A percentile compares a stretch with the other conserved stretches of the same genome.
Conservation (phyloP, 2,329 filamentous ascomycete genomes). For the Colletotrichum lindemuthianum region DNA sequence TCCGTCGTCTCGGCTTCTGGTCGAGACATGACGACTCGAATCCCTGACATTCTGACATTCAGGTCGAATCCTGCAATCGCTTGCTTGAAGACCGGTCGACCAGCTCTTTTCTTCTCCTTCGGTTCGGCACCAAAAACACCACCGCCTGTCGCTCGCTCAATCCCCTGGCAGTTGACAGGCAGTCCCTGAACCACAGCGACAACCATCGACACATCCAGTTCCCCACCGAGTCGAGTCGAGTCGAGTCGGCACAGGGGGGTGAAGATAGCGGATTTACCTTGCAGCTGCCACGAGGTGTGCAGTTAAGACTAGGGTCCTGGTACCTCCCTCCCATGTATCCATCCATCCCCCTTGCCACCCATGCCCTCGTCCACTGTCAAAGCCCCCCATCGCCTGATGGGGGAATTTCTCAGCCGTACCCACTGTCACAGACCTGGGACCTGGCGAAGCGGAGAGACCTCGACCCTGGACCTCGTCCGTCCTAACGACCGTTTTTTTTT, state of each 20-base stretch:
- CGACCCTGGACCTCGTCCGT: constrained; percentile 36
- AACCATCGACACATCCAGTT: neutral
- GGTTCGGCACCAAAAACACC: constrained; percentile 2
- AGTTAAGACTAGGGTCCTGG: constrained; percentile 35
- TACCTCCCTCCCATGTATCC: constrained; percentile 32
- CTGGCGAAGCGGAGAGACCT: constrained; percentile 36
- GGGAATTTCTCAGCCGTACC: constrained; percentile 35
- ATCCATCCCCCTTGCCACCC: constrained; percentile 29
- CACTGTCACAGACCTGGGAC: constrained; percentile 38
- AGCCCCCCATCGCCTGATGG: constrained; percentile 38
- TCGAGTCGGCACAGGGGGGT: constrained; percentile 22
- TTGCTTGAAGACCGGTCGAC: neutral
- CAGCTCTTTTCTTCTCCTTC: constrained; percentile 6
- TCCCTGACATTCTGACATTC: constrained; percentile 1
- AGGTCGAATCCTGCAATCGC: constrained; percentile 3
- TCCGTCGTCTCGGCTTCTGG: neutral
- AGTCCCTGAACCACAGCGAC: constrained; percentile 3
- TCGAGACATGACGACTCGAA: constrained; percentile 5
- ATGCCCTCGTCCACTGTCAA: constrained; percentile 38
- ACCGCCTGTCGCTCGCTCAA: neutral
- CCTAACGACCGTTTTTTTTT: constrained; percentile 37
- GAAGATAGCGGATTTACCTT: constrained; percentile 35
- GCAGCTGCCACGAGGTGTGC: constrained; percentile 36
- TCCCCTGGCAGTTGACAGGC: constrained; percentile 3
- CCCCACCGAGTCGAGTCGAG: neutral